A percentile compares a stretch with the other conserved stretches of the same genome.
These are phyloP conservation scores for Coniochaeta sp. DNA, from an alignment of 2,329 filamentous ascomycete species.

Conservation along the genomic window DNA sequence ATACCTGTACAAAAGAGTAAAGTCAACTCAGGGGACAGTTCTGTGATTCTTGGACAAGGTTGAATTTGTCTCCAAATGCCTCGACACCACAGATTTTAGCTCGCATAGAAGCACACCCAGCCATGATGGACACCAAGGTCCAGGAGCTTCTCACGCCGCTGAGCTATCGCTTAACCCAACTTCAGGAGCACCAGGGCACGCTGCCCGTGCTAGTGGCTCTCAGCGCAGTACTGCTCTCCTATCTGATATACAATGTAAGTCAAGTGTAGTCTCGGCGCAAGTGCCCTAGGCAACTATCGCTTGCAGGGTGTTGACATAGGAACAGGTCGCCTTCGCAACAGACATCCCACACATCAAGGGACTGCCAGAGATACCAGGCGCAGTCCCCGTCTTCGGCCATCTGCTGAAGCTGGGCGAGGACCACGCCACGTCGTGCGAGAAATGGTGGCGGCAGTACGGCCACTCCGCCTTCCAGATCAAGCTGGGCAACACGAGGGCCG, in stretches of 20 bases:
- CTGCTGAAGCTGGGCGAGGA: slow-evolving; percentile 44
- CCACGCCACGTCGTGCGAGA: slow-evolving; percentile 43
- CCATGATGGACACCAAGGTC: neutral
- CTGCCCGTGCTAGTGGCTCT: slow-evolving; percentile 5
- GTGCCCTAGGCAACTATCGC: no score
- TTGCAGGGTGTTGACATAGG: neutral
- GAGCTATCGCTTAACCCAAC: neutral
- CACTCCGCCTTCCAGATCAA: slow-evolving; percentile 44
- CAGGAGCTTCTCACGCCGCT: neutral
- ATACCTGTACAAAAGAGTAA: neutral
- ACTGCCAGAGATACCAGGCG: slow-evolving; percentile 42
- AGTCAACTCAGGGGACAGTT: neutral
- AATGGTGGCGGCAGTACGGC: slow-evolving; percentile 40
- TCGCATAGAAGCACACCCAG: neutral
- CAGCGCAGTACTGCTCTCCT: slow-evolving; percentile 1
- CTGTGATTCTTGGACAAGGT: neutral
- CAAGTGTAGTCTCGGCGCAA: neutral
- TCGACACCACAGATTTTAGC: neutral
- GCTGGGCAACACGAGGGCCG: slow-evolving; percentile 43
- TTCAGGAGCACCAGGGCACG: neutral
- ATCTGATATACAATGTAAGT: slow-evolving; percentile 8
- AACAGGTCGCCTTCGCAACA: slow-evolving; percentile 23
- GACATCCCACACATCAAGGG: slow-evolving; percentile 42
- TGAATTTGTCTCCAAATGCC: neutral
- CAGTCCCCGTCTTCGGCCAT: slow-evolving; percentile 41